Base-by-base conservation (phyloP, 2,329 filamentous ascomycete genomes). In the Purpureocillium takamizusanense region DNA sequence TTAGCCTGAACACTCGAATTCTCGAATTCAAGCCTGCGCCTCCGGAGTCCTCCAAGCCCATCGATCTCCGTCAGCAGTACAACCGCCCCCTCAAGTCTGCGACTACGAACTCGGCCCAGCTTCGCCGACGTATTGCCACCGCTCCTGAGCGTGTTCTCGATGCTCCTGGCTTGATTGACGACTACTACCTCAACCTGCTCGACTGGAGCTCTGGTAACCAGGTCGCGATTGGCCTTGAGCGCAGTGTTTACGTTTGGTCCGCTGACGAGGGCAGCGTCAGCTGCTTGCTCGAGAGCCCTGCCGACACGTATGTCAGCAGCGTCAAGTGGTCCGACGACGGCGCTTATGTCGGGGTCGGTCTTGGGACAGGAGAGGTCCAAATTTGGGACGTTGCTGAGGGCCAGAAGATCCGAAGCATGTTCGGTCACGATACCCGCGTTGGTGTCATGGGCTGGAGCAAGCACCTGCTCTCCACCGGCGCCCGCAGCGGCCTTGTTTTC, bases 381-480 rank as follows among this genome's bases (percentile, higher is more conserved):
- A 98, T 98, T 67, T 98, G 92, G 90, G 92, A 97, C 54, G 90
- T 95, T 21, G 85, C 94, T 53, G 92, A 98, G 63, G 80, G 83
- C 45, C 83, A 81, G 56, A 97, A 97, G 76, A 83, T 98, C 42
- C 89, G 92, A 61, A 95, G 88, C 73, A 98, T 98, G 92, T 85
- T 88, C 59, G 92, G 92, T 43, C 92, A 98, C 59, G 90, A 97
- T 56, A 90, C 87, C 30, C 89, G 92, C 39, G 90, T 98, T 46
- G 87, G 89, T 57, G 90, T 95, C 48, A 95, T 97, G 89, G 87
- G 89, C 56, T 98, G 92, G 92, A 95, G 87, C 74, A 97, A 97
- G 77, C 92, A 97, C 66, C 79, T 94, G 41, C 76, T 98, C 37
- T 97, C 92, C 30, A 95, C 90, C 16, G 92, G 92, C 49, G 87